These are phyloP conservation scores for Pyronema omphalodes DNA, from an alignment of 495 filamentous ascomycete genomes.

Conservation along the genomic window DNA sequence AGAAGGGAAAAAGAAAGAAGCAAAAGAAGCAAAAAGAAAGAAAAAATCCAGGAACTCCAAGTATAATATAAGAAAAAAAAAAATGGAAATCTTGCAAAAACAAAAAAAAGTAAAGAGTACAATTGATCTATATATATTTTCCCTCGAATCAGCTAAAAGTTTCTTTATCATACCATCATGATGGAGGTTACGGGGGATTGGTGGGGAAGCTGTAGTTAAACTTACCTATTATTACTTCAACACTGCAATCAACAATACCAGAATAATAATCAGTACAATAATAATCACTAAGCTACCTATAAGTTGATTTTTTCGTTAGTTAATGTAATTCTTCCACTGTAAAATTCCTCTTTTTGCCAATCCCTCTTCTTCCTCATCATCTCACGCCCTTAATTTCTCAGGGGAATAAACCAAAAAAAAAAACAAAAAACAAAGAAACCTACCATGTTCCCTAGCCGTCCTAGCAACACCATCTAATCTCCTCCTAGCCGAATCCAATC, in stretches of 20 bases:
- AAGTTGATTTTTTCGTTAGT: not conserved
- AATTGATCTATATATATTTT: not conserved
- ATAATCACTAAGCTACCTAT: constrained; percentile 35
- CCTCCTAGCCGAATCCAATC: constrained; percentile 53
- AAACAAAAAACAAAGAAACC: not conserved
- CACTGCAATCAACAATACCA: constrained; percentile 61
- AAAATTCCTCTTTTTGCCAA: too few species aligned
- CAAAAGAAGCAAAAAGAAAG: too few species aligned
- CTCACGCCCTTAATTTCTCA: too few species aligned
- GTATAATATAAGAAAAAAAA: not conserved
- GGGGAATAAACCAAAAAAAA: too few species aligned
- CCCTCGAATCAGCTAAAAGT: too few species aligned
- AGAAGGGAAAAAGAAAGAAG: too few species aligned
- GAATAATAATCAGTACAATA: constrained; percentile 51
- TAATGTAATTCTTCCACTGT: too few species aligned
- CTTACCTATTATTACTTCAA: constrained; percentile 39
- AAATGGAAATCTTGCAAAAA: not conserved
- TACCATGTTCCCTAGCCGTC: constrained; percentile 58
- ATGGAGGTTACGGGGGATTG: too few species aligned
- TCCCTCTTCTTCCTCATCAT: too few species aligned
- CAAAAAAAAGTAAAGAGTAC: not conserved
- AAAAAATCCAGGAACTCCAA: too few species aligned
- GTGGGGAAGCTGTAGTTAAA: not conserved
- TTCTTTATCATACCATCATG: too few species aligned
- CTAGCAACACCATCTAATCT: constrained; percentile 50